Evolutionary conservation across 352 stramenopile species (phyloP).

Genomic region (Phytophthora vignae): DNA sequence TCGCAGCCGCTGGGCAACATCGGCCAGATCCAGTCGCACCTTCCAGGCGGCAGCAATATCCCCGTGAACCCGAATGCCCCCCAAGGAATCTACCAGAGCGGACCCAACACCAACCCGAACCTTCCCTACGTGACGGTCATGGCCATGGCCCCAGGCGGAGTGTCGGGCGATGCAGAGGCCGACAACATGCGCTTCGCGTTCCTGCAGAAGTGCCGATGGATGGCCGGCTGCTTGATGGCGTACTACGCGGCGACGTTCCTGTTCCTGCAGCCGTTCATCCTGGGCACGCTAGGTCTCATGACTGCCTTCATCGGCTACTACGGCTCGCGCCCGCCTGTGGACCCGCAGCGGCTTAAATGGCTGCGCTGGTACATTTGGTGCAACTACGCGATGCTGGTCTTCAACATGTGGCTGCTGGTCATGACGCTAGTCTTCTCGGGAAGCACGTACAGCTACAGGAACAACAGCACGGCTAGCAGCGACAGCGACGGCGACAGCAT

Average conservation of each 20-base stretch:
- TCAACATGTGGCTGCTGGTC: slow-evolving; percentile 73
- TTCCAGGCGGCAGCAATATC: slow-evolving; percentile 50
- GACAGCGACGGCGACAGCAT: slow-evolving; percentile 21
- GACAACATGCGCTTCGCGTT: slow-evolving; percentile 64
- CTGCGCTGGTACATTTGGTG: slow-evolving; percentile 71
- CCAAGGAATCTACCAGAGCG: slow-evolving; percentile 23
- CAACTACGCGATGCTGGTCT: slow-evolving; percentile 74
- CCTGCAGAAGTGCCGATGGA: slow-evolving; percentile 69
- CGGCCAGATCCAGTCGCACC: slow-evolving; percentile 43
- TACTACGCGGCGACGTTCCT: slow-evolving; percentile 79
- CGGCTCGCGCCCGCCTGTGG: slow-evolving; percentile 65
- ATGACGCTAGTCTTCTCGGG: slow-evolving; percentile 55
- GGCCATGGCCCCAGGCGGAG: slow-evolving; percentile 34
- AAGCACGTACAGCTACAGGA: slow-evolving; percentile 23
- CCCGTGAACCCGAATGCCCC: slow-evolving; percentile 39
- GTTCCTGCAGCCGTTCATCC: slow-evolving; percentile 77
- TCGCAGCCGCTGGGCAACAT: slow-evolving; percentile 50
- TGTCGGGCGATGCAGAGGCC: slow-evolving; percentile 29
- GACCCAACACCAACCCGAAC: slow-evolving; percentile 22
- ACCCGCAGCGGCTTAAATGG: slow-evolving; percentile 71
- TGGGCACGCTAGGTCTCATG: slow-evolving; percentile 63
- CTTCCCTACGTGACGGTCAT: slow-evolving; percentile 48
- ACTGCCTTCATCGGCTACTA: slow-evolving; percentile 76
- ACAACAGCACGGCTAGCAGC: slow-evolving; percentile 7
- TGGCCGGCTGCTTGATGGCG: slow-evolving; percentile 65